phyloP scores from a whole-genome alignment of 495 filamentous ascomycete genomes.

The Xylaria flabelliformis region DNA sequence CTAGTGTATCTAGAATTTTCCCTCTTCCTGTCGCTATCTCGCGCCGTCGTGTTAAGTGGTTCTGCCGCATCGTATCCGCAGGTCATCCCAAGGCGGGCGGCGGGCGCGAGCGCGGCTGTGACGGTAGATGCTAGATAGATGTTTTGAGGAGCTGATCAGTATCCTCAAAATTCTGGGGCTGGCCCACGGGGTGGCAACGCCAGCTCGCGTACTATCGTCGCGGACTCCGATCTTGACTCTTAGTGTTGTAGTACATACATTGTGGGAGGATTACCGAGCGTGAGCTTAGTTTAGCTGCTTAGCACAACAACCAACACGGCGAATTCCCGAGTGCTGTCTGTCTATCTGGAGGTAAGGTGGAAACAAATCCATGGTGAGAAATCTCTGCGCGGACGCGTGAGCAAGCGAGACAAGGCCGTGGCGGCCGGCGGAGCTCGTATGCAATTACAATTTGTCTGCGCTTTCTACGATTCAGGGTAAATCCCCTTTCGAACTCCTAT shows the following conservation, averaged over 20 bases:
- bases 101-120: neutral
- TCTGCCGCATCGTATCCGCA: conserved; percentile 16
- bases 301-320: neutral
- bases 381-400: conserved; percentile 29
- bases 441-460: conserved; percentile 10
- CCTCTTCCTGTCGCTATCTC: conserved; percentile 15
- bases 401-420: conserved; percentile 23
- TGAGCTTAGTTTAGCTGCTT: conserved; percentile 11
- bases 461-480: conserved; percentile 23
- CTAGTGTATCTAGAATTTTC: conserved; percentile 3
- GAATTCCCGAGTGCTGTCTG: neutral
- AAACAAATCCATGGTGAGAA: conserved; percentile 24
- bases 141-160: conserved; percentile 22
- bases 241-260: neutral
- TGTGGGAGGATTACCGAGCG: conserved; percentile 8
- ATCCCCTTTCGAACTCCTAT: conserved; percentile 14
- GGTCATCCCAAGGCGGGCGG: neutral
- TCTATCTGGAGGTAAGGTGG: conserved; percentile 13
- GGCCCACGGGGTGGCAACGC: conserved; percentile 22
- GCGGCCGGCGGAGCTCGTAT: conserved; percentile 22
- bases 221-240: neutral
- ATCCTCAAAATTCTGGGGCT: conserved; percentile 27
- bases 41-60: conserved; percentile 15
- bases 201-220: conserved; percentile 20
- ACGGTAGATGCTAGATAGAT: conserved; percentile 3